Conservation (phyloP, 768 basidiomycete genomes). For the Hypholoma sublateritium region DNA sequence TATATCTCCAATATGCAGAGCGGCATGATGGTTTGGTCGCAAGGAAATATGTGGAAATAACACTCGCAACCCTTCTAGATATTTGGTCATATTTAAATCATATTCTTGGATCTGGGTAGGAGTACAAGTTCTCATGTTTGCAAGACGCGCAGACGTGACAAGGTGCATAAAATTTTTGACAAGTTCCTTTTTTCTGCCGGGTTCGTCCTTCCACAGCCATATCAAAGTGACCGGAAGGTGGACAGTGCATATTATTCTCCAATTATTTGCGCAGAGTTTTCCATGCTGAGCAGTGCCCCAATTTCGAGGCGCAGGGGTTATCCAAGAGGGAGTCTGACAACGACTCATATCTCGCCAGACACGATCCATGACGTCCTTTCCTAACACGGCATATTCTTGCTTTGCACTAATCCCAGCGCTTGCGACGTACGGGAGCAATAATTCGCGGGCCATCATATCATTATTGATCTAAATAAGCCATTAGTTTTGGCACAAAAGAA, state of each 20-base stretch:
- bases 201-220: slow-evolving; percentile 18
- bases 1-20: slow-evolving; percentile 21
- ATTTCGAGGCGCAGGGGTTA: slow-evolving; percentile 26
- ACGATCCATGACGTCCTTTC: slow-evolving; percentile 25
- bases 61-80: slow-evolving; percentile 9
- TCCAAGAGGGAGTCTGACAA: slow-evolving; percentile 30
- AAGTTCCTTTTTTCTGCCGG: slow-evolving; percentile 17
- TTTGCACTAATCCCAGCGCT: neutral
- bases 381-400: slow-evolving; percentile 20
- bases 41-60: slow-evolving; percentile 19
- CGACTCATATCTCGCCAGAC: slow-evolving; percentile 29
- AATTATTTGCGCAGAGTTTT: slow-evolving; percentile 31
- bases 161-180: slow-evolving; percentile 29
- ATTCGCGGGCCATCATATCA: neutral
- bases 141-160: slow-evolving; percentile 22
- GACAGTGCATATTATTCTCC: slow-evolving; percentile 25
- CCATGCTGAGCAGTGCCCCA: slow-evolving; percentile 30
- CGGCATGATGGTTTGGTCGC: slow-evolving; percentile 22
- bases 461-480: too few species aligned
- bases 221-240: slow-evolving; percentile 29
- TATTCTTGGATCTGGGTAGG: slow-evolving; percentile 18
- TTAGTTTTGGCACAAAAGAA: too few species aligned
- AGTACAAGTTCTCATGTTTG: slow-evolving; percentile 20
- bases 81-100: slow-evolving; percentile 17
- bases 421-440: neutral